These are phyloP conservation scores for Stagonosporopsis rhizophila DNA, from an alignment of 2,329 filamentous ascomycete species.

Conservation along the genomic window DNA sequence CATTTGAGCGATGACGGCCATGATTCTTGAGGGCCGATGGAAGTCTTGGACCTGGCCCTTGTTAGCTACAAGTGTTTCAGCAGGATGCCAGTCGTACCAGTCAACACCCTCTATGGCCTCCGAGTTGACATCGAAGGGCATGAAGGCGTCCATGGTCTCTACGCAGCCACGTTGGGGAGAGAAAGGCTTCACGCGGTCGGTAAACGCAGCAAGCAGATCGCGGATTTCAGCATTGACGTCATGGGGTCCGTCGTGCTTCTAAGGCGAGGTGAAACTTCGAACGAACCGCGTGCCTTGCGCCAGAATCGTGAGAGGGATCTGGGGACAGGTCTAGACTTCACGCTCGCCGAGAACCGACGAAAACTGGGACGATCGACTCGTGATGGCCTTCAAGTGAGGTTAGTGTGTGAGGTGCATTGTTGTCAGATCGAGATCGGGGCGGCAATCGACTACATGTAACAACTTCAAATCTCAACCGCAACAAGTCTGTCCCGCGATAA, in stretches of 20 bases:
- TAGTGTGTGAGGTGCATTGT: slow-evolving; percentile 12
- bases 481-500: background rate
- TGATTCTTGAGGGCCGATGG: slow-evolving; percentile 41
- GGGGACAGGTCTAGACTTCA: slow-evolving; percentile 12
- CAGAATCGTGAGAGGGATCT: background rate
- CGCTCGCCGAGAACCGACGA: slow-evolving; percentile 3
- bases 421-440: slow-evolving; percentile 16
- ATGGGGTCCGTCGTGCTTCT: slow-evolving; percentile 11
- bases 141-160: slow-evolving; percentile 15
- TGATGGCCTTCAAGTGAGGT: slow-evolving; percentile 10
- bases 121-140: slow-evolving; percentile 16
- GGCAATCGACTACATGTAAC: slow-evolving; percentile 3
- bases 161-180: slow-evolving; percentile 4
- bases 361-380: slow-evolving; percentile 15
- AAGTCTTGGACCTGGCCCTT: slow-evolving; percentile 34
- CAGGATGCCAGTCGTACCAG: slow-evolving; percentile 6
- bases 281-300: slow-evolving; percentile 11
- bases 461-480: slow-evolving; percentile 1
- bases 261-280: slow-evolving; percentile 3
- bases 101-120: slow-evolving; percentile 12
- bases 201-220: slow-evolving; percentile 1
- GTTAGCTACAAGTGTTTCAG: slow-evolving; percentile 2
- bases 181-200: background rate
- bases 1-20: slow-evolving; percentile 47
- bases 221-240: slow-evolving; percentile 9